phyloP scores from a whole-genome alignment of 768 basidiomycete genomes.

The Phaeotremella fagi region DNA sequence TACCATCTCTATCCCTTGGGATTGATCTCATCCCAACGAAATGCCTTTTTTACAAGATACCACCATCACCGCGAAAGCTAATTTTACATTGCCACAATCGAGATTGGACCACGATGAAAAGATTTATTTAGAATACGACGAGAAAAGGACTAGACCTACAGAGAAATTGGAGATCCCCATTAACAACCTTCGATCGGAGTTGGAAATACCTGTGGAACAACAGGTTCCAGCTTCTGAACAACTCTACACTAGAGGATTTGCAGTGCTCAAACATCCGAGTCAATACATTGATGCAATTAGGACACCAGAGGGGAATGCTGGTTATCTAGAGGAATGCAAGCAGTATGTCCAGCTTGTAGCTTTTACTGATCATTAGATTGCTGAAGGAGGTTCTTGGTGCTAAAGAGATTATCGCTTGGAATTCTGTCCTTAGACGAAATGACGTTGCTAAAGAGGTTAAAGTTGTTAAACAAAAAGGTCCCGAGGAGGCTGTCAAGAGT shows the following conservation, averaged over 20 bases:
- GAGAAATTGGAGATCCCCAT: conserved; percentile 21
- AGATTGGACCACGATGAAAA: conserved; percentile 13
- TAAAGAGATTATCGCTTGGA: conserved; percentile 28
- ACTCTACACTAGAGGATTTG: conserved; percentile 18
- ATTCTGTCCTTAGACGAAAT: conserved; percentile 20
- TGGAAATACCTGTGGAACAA: conserved; percentile 1
- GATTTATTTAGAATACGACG: conserved; percentile 11
- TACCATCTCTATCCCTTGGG: no score
- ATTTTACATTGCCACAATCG: conserved; percentile 22
- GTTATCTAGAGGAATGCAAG: conserved; percentile 17
- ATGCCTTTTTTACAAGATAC: conserved; percentile 16
- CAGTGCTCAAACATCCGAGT: conserved; percentile 12
- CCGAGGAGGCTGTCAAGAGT: conserved; percentile 9
- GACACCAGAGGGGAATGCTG: conserved; percentile 16
- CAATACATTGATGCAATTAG: conserved; percentile 4
- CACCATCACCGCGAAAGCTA: conserved; percentile 15
- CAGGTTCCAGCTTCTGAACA: conserved; percentile 8
- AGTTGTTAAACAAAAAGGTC: conserved; percentile 17
- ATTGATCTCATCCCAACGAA: no score
- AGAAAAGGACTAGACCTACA: conserved; percentile 4
- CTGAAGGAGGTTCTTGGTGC: conserved; percentile 13
- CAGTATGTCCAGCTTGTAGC: conserved; percentile 28
- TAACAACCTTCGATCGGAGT: conserved; percentile 15
- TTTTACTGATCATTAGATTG: conserved; percentile 2
- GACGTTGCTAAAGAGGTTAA: conserved; percentile 5